Evolutionary conservation across 345 rosid genomes (phyloP).

Genomic region (Salix caprea): DNA sequence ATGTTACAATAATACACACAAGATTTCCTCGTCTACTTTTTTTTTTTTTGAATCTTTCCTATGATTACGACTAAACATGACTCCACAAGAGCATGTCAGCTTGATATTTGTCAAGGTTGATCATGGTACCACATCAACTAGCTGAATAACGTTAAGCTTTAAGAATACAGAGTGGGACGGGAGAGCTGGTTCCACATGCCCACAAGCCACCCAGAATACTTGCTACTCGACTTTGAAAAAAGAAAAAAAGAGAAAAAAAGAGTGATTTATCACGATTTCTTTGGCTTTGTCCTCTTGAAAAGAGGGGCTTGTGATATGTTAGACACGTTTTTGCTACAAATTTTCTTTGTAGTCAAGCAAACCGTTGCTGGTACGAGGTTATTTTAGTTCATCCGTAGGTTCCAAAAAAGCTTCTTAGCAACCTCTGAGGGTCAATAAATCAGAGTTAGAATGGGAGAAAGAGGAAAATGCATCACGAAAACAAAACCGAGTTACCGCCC

Average conservation of each 20-base stretch:
- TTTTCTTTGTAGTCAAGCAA: neutral
- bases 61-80: neutral
- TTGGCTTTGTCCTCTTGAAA: neutral
- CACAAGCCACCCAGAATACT: neutral
- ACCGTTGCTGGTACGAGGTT: too few relatives aligned
- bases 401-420: neutral
- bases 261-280: neutral
- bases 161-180: neutral
- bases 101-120: neutral
- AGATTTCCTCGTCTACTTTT: neutral
- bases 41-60: neutral
- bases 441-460: neutral
- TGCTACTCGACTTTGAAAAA: neutral
- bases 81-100: neutral
- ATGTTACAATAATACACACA: neutral
- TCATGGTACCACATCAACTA: neutral
- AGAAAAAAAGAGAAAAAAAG: too few relatives aligned
- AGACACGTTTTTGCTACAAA: neutral
- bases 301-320: neutral
- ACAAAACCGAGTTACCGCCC: neutral
- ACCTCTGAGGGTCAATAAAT: neutral
- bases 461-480: neutral
- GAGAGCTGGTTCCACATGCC: neutral
- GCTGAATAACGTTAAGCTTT: neutral
- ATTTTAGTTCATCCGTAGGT: neutral